Conservation (phyloP, 495 filamentous ascomycete genomes). For the Aspergillus affinis region DNA sequence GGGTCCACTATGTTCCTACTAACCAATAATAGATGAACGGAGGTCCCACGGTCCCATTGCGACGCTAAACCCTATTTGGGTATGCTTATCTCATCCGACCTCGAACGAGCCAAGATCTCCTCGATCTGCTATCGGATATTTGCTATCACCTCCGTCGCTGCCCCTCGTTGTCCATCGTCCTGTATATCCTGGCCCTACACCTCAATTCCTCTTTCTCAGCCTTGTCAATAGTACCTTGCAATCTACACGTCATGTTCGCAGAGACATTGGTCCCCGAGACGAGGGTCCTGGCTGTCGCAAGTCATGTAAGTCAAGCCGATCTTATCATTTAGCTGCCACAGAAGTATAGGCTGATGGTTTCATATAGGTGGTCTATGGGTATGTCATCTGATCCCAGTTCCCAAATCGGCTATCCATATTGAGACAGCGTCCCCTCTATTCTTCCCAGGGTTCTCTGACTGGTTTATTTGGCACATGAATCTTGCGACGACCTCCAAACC, state of each 20-base stretch:
- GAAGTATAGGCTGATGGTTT: constrained; percentile 20
- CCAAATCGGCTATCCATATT: background rate
- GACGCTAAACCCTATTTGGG: background rate
- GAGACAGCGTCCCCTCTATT: background rate
- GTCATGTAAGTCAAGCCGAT: constrained; percentile 75
- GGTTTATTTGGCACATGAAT: constrained; percentile 1
- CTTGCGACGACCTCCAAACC: background rate
- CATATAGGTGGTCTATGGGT: constrained; percentile 75
- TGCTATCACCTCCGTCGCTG: background rate
- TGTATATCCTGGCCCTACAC: background rate
- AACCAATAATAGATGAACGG: background rate
- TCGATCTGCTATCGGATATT: background rate
- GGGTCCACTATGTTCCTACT: too few relatives aligned
- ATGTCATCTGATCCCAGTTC: constrained; percentile 29
- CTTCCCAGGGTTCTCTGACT: background rate
- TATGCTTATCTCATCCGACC: background rate
- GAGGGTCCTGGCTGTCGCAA: constrained; percentile 87
- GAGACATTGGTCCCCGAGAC: constrained; percentile 71
- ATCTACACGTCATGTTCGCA: constrained; percentile 25
- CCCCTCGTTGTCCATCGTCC: background rate
- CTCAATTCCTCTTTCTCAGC: background rate
- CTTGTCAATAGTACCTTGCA: background rate
- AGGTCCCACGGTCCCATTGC: background rate
- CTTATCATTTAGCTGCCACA: background rate
- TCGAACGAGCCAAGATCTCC: background rate